These are phyloP conservation scores for Aureococcus anophagefferens DNA, from an alignment of 108 stramenopile species.

Conservation along the genomic window DNA sequence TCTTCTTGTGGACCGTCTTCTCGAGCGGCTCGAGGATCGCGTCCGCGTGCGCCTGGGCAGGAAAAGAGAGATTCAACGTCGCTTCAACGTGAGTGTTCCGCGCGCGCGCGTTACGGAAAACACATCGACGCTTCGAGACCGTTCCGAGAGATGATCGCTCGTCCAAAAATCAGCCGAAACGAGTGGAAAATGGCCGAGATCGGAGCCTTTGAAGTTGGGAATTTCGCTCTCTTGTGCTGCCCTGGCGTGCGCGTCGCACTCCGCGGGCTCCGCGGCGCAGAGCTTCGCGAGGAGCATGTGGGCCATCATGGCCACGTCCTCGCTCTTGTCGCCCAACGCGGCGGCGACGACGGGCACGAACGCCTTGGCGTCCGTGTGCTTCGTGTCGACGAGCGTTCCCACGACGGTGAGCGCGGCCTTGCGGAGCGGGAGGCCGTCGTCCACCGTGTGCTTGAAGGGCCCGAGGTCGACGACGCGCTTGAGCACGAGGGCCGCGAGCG, in stretches of 20 bases:
- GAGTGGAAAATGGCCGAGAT: too few relatives aligned
- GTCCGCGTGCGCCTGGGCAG: too few relatives aligned
- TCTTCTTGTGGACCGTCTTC: constrained; percentile 70
- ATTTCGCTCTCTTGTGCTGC: too few relatives aligned
- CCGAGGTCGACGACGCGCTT: constrained; percentile 87
- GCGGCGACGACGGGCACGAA: constrained; percentile 66
- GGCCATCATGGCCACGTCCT: constrained; percentile 67
- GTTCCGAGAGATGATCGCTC: too few relatives aligned
- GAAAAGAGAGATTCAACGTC: too few relatives aligned
- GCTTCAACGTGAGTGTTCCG: too few relatives aligned
- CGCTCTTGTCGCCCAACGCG: constrained; percentile 56
- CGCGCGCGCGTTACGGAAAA: too few relatives aligned
- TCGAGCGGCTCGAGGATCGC: constrained; percentile 30
- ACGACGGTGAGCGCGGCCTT: constrained; percentile 82
- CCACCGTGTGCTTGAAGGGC: constrained; percentile 94
- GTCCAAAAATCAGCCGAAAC: too few relatives aligned
- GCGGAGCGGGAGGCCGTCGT: constrained; percentile 87
- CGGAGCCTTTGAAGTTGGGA: too few relatives aligned
- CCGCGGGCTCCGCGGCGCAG: constrained; percentile 51
- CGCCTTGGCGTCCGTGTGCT: constrained; percentile 55
- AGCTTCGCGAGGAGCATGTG: constrained; percentile 68
- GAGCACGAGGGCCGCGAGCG: constrained; percentile 64
- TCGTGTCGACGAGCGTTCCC: constrained; percentile 74
- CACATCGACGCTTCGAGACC: too few relatives aligned
- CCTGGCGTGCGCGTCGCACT: too few relatives aligned